These are phyloP conservation scores for Nakazawaea wyomingensis DNA, from an alignment of 805 yeast species.

Conservation along the genomic window DNA sequence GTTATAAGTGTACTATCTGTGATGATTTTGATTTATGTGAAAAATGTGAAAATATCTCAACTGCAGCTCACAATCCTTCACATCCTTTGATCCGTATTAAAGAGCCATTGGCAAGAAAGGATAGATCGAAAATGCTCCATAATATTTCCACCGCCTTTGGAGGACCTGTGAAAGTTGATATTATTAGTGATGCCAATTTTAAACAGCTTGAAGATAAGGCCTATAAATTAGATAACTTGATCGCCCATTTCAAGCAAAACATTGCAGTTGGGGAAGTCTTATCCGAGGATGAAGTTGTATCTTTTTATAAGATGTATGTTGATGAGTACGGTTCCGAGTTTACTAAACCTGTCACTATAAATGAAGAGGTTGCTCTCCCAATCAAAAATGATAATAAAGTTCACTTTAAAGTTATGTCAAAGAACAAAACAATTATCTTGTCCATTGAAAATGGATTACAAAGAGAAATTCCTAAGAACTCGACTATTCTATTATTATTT, in stretches of 20 bases:
- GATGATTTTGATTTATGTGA: constrained; percentile 49
- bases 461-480: constrained; percentile 4
- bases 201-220: constrained; percentile 5
- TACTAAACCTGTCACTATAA: neutral
- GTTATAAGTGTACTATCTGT: constrained; percentile 50
- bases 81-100: constrained; percentile 26
- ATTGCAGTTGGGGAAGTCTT: constrained; percentile 2
- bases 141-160: neutral
- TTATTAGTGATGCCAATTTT: neutral
- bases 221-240: neutral
- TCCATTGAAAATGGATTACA: constrained; percentile 3
- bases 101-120: constrained; percentile 2
- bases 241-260: constrained; percentile 2
- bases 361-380: neutral
- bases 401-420: neutral
- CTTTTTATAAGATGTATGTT: constrained; percentile 1
- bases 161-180: neutral
- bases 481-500: constrained; percentile 1
- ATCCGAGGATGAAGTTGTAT: neutral
- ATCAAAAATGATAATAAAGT: constrained; percentile 1
- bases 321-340: neutral
- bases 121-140: neutral
- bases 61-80: constrained; percentile 17
- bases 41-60: constrained; percentile 27
- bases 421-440: neutral